Evolutionary conservation across 2,329 filamentous ascomycete species (phyloP).

Genomic region (Aspergillus brunneoviolaceus): DNA sequence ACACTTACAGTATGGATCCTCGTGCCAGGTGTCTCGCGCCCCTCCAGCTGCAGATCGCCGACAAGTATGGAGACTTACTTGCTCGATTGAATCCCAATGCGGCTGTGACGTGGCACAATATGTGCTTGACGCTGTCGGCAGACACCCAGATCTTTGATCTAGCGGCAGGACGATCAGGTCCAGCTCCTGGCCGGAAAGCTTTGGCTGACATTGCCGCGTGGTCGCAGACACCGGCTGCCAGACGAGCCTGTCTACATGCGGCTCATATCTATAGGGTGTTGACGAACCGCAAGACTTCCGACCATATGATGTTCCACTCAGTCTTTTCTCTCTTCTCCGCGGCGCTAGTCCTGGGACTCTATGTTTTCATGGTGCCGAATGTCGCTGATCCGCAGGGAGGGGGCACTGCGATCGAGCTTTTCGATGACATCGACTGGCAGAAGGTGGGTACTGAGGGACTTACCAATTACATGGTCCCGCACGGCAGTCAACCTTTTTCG

Average conservation of each 20-base stretch:
- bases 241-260: slow-evolving; percentile 53
- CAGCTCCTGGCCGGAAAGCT: slow-evolving; percentile 48
- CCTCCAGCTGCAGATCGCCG: slow-evolving; percentile 33
- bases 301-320: slow-evolving; percentile 53
- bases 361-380: slow-evolving; percentile 50
- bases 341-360: slow-evolving; percentile 53
- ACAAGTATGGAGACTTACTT: slow-evolving; percentile 43
- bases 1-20: slow-evolving; percentile 50
- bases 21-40: slow-evolving; percentile 43
- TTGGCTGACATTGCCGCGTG: slow-evolving; percentile 53
- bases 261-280: slow-evolving; percentile 54
- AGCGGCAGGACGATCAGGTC: slow-evolving; percentile 52
- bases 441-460: slow-evolving; percentile 49
- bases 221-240: slow-evolving; percentile 52
- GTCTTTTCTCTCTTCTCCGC: slow-evolving; percentile 53
- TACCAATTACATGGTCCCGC: slow-evolving; percentile 39
- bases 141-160: slow-evolving; percentile 55
- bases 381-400: slow-evolving; percentile 25
- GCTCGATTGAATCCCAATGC: slow-evolving; percentile 50
- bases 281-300: slow-evolving; percentile 53
- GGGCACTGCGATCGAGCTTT: slow-evolving; percentile 42
- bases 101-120: slow-evolving; percentile 53
- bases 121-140: slow-evolving; percentile 53
- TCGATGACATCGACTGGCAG: slow-evolving; percentile 53
- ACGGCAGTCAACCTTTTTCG: slow-evolving; percentile 26